These are phyloP conservation scores for Aspergillus phoenicis DNA, from an alignment of 2,329 filamentous ascomycete species.

Conservation along the genomic window DNA sequence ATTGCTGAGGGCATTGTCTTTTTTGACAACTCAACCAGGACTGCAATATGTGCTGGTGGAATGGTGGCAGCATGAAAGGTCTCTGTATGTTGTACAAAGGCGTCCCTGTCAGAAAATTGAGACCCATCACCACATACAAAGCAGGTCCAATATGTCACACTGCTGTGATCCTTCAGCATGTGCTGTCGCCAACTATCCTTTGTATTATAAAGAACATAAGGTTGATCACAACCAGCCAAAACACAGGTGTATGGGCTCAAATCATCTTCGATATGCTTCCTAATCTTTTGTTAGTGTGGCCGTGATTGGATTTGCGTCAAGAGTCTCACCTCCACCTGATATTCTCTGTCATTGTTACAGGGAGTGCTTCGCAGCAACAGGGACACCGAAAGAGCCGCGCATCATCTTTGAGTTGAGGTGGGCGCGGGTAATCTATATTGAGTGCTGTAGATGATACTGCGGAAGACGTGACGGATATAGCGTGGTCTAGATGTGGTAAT, in stretches of 20 bases:
- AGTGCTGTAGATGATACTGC: background rate
- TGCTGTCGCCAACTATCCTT: constrained; percentile 8
- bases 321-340: constrained; percentile 17
- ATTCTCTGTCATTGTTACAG: background rate
- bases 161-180: constrained; percentile 4
- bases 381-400: constrained; percentile 15
- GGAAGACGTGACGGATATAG: background rate
- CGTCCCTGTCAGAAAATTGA: background rate
- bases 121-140: background rate
- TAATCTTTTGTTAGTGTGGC: background rate
- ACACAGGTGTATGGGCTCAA: constrained; percentile 14
- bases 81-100: background rate
- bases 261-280: constrained; percentile 11
- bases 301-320: too few relatives aligned
- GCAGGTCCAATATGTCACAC: constrained; percentile 5
- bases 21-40: background rate
- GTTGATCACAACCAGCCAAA: constrained; percentile 5
- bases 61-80: background rate
- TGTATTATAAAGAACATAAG: background rate
- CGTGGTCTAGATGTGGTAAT: background rate
- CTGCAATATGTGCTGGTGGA: background rate
- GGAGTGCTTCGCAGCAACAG: constrained; percentile 17
- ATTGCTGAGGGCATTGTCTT: background rate
- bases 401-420: constrained; percentile 1
- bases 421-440: constrained; percentile 9